Percentiles rank a stretch among this genome's conserved stretches.
These are phyloP conservation scores for Curvularia spicifera DNA, from an alignment of 2,329 filamentous ascomycete species.

Conservation along the genomic window DNA sequence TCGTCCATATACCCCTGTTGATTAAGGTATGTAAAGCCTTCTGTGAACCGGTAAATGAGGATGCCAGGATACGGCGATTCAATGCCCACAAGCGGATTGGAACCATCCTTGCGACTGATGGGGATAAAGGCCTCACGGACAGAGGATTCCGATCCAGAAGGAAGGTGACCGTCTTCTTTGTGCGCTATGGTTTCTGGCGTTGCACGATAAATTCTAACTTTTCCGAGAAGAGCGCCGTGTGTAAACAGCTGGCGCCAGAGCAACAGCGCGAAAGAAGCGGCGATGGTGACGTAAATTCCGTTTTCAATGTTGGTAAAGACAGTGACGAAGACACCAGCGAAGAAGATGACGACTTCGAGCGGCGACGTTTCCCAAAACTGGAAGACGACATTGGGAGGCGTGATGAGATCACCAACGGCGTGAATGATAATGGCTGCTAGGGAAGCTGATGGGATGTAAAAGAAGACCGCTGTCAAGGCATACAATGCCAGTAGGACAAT, in stretches of 20 bases:
- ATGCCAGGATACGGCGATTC: conserved; percentile 85
- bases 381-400: conserved; percentile 87
- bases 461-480: conserved; percentile 85
- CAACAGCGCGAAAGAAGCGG: conserved; percentile 76
- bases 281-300: conserved; percentile 88
- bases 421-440: conserved; percentile 93
- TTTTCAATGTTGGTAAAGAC: conserved; percentile 88
- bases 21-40: conserved; percentile 96
- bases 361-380: conserved; percentile 96
- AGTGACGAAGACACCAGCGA: conserved; percentile 88
- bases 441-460: conserved; percentile 83
- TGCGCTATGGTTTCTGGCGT: conserved; percentile 75
- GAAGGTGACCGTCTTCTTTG: conserved; percentile 28
- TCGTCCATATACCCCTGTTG: conserved; percentile 87
- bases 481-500: conserved; percentile 92
- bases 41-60: conserved; percentile 94
- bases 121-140: conserved; percentile 62
- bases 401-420: conserved; percentile 90
- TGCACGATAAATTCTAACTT: conserved; percentile 82
- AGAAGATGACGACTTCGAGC: conserved; percentile 89
- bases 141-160: conserved; percentile 12
- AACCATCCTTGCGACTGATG: conserved; percentile 84
- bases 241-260: conserved; percentile 85
- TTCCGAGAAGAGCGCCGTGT: conserved; percentile 77
- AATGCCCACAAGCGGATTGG: conserved; percentile 83